These are phyloP conservation scores for Penicillium steckii DNA, from an alignment of 495 filamentous ascomycete species.

Conservation along the genomic window DNA sequence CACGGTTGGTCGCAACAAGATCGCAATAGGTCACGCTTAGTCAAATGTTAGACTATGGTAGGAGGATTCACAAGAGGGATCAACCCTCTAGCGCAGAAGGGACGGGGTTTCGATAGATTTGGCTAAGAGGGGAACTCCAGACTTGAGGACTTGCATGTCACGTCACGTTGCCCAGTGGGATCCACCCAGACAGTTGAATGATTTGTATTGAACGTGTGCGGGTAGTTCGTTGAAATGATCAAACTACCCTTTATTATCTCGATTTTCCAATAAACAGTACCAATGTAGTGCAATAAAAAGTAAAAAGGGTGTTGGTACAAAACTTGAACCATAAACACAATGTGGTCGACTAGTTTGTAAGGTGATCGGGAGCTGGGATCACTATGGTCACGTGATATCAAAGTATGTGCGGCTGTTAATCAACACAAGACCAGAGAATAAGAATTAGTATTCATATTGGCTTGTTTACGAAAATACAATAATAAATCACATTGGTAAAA, in stretches of 20 bases:
- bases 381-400: neutral
- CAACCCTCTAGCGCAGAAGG: slow-evolving; percentile 9
- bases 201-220: too few species aligned
- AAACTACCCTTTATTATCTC: too few species aligned
- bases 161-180: neutral
- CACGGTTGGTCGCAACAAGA: neutral
- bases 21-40: too few species aligned
- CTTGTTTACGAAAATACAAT: too few species aligned
- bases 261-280: too few species aligned
- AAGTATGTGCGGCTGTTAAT: too few species aligned
- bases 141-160: neutral
- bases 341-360: neutral
- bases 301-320: neutral
- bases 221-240: too few species aligned
- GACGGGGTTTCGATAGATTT: neutral
- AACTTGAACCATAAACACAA: neutral
- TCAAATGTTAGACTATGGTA: neutral
- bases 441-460: too few species aligned
- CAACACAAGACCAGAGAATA: too few species aligned
- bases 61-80: slow-evolving; percentile 5
- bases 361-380: neutral
- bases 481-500: too few species aligned
- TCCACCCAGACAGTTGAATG: neutral
- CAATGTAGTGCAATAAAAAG: neutral
- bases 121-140: neutral